Percentiles rank a stretch among this genome's conserved stretches.
Evolutionary conservation across 1,284 basidiomycete species (phyloP).

Genomic region (Rhodotorula sp.): DNA sequence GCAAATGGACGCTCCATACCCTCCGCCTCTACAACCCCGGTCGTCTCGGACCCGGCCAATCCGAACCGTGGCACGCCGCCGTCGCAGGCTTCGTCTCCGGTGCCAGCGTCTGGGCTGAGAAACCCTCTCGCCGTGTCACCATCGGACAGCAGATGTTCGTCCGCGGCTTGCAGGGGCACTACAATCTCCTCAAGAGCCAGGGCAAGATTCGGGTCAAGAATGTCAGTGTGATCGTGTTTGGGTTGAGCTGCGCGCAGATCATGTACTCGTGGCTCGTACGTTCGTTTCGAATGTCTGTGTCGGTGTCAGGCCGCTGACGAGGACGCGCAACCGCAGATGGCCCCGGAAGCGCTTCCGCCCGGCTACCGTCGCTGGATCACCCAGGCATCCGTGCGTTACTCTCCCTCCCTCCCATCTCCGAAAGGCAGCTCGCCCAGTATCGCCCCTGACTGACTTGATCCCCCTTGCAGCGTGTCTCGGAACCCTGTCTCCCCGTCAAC

Average conservation of each 20-base stretch:
- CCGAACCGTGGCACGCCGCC: constrained; percentile 77
- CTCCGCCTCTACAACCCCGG: constrained; percentile 65
- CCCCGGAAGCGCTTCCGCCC: constrained; percentile 75
- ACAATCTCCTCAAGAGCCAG: constrained; percentile 67
- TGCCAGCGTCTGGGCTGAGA: constrained; percentile 80
- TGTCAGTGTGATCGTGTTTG: constrained; percentile 80
- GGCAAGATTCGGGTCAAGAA: constrained; percentile 69
- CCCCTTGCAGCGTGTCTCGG: constrained; percentile 58
- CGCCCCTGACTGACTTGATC: background rate
- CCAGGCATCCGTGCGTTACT: background rate
- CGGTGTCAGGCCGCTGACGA: background rate
- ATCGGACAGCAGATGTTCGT: constrained; percentile 92
- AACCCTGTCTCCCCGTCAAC: constrained; percentile 63
- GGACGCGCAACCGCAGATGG: constrained; percentile 22
- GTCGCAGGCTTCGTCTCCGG: constrained; percentile 76
- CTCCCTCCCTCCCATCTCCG: background rate
- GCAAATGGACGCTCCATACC: constrained; percentile 77
- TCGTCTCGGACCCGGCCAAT: constrained; percentile 59
- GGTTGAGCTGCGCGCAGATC: constrained; percentile 82
- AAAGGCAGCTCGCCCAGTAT: no score
- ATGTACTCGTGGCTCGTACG: constrained; percentile 74
- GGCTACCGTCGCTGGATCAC: constrained; percentile 71
- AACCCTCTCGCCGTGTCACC: constrained; percentile 62
- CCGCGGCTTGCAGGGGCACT: constrained; percentile 77
- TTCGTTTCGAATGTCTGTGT: background rate